Conservation (phyloP, 139 green algal genomes). For the Yamagishiella unicocca region DNA sequence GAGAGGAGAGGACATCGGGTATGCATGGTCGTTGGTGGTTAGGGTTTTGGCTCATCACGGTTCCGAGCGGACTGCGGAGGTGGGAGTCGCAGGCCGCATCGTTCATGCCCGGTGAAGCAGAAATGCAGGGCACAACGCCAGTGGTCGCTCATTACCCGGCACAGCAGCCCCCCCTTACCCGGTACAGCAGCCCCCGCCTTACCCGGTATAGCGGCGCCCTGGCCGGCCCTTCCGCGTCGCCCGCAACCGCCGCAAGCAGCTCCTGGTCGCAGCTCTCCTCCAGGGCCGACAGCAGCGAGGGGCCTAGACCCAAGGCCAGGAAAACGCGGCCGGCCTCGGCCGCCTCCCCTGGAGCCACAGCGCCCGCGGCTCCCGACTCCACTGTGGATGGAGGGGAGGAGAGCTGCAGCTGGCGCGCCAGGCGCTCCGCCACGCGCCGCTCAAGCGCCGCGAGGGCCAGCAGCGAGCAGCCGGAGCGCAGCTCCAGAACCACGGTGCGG, state of each 20-base stretch:
- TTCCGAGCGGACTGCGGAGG: too few species aligned
- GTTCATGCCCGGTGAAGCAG: too few species aligned
- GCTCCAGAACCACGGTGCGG: constrained; percentile 12
- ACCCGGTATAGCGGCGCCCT: constrained; percentile 23
- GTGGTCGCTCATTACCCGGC: too few species aligned
- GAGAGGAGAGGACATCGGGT: neutral
- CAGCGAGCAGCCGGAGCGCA: constrained; percentile 25
- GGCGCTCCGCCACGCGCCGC: neutral
- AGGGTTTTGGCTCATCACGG: too few species aligned
- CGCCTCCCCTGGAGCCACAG: neutral
- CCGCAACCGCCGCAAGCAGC: constrained; percentile 27
- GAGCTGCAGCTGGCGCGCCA: neutral
- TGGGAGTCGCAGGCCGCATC: too few species aligned
- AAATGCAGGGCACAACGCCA: too few species aligned
- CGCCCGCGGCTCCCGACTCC: neutral
- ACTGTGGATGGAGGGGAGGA: neutral
- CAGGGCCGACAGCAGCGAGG: constrained; percentile 35
- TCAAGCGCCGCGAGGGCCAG: constrained; percentile 4
- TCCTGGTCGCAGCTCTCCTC: neutral
- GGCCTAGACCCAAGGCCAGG: neutral
- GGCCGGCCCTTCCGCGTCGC: neutral
- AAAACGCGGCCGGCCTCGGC: neutral
- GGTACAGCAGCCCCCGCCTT: neutral
- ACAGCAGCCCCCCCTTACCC: neutral
- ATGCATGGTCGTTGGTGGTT: too few species aligned